These are phyloP conservation scores for Platanthera guangdongensis DNA, from an alignment of 106 monocot genomes.

Conservation along the genomic window DNA sequence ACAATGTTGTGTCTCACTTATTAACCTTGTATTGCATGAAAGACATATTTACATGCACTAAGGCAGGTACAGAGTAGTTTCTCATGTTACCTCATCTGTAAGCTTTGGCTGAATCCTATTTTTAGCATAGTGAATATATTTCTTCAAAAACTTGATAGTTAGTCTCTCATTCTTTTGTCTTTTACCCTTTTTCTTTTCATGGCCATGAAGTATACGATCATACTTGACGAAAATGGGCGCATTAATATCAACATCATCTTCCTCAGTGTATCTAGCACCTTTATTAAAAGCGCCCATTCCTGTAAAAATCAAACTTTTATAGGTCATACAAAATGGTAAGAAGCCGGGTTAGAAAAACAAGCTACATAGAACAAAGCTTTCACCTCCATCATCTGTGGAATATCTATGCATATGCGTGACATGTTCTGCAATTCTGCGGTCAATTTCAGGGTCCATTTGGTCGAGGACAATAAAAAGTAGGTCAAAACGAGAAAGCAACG, in stretches of 20 bases:
- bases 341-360: neutral
- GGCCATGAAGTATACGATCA: constrained; percentile 89
- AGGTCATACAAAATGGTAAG: constrained; percentile 3
- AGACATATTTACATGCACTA: neutral
- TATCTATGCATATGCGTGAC: constrained; percentile 96
- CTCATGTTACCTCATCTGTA: constrained; percentile 67
- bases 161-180: constrained; percentile 61
- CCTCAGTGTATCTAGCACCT: constrained; percentile 73
- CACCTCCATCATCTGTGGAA: constrained; percentile 71
- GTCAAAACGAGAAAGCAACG: constrained; percentile 96
- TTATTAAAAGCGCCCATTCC: constrained; percentile 38
- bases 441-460: constrained; percentile 99
- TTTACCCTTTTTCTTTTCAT: constrained; percentile 69
- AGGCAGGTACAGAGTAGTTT: neutral
- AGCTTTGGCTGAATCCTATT: constrained; percentile 85
- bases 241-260: constrained; percentile 75
- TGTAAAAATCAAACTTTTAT: constrained; percentile 12
- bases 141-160: constrained; percentile 91
- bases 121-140: constrained; percentile 96
- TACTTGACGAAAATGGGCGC: constrained; percentile 86
- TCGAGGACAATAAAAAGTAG: constrained; percentile 97
- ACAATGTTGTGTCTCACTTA: too few species aligned
- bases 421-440: constrained; percentile 85
- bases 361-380: neutral
- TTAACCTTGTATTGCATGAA: too few species aligned